A percentile compares a stretch with the other conserved stretches of the same genome.
Conservation (phyloP, 2,329 filamentous ascomycete species). For the Mariannaea sp. region DNA sequence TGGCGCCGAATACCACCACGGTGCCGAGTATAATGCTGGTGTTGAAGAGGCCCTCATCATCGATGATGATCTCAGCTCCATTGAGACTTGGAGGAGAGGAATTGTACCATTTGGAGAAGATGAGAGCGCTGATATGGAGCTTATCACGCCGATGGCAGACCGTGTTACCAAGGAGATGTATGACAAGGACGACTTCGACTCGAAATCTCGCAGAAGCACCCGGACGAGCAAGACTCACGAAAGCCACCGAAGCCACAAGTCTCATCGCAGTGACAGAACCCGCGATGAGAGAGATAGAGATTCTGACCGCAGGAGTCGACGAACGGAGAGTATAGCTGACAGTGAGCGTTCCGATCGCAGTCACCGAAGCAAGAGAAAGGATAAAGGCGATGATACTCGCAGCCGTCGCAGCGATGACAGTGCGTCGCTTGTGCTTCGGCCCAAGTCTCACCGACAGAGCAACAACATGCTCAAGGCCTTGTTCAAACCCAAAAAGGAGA, state of each 20-base stretch:
- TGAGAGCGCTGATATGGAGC: slow-evolving; percentile 57
- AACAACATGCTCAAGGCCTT: slow-evolving; percentile 62
- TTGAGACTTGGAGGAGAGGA: slow-evolving; percentile 64
- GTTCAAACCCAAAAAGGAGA: slow-evolving; percentile 58
- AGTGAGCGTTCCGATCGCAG: slow-evolving; percentile 43
- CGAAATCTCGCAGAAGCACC: slow-evolving; percentile 44
- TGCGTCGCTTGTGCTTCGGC: slow-evolving; percentile 49
- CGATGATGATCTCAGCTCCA: slow-evolving; percentile 62
- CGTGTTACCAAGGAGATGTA: slow-evolving; percentile 47
- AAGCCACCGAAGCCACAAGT: slow-evolving; percentile 38
- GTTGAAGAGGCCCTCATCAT: slow-evolving; percentile 62
- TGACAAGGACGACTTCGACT: slow-evolving; percentile 47
- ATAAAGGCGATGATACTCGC: slow-evolving; percentile 42
- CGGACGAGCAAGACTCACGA: slow-evolving; percentile 41
- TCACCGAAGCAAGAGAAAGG: slow-evolving; percentile 38
- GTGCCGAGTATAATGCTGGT: slow-evolving; percentile 40
- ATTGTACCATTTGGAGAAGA: slow-evolving; percentile 54
- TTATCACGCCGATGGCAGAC: slow-evolving; percentile 62
- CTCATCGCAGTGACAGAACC: slow-evolving; percentile 35
- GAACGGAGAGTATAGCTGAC: slow-evolving; percentile 45
- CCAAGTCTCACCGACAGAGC: slow-evolving; percentile 53
- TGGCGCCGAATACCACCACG: too few species aligned
- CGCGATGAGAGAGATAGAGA: slow-evolving; percentile 30
- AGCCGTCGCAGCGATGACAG: slow-evolving; percentile 44
- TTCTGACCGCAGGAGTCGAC: slow-evolving; percentile 29